These are phyloP conservation scores for Botrytis tulipae DNA, from an alignment of 2,329 filamentous ascomycete genomes.

Conservation along the genomic window DNA sequence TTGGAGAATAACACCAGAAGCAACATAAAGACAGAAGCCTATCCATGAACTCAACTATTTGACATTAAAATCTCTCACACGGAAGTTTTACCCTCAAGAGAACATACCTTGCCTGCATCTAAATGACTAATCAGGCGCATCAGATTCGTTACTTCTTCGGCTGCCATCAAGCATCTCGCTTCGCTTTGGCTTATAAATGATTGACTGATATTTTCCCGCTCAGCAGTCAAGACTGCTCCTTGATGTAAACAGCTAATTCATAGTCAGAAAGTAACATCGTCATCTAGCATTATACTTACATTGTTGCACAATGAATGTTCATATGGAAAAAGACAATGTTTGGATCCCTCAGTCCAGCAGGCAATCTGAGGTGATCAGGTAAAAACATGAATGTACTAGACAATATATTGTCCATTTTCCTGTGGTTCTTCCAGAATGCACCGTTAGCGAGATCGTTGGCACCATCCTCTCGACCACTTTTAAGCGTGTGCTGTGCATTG, in stretches of 20 bases:
- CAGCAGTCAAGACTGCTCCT: slow-evolving; percentile 79
- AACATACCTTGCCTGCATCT: slow-evolving; percentile 50
- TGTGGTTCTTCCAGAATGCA: slow-evolving; percentile 82
- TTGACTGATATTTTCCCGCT: slow-evolving; percentile 65
- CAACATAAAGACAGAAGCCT: slow-evolving; percentile 81
- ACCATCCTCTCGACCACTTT: slow-evolving; percentile 64
- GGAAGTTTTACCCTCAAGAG: neutral
- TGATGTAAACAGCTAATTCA: slow-evolving; percentile 68
- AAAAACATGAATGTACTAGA: slow-evolving; percentile 76
- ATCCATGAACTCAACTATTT: slow-evolving; percentile 71
- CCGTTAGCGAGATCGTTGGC: slow-evolving; percentile 73
- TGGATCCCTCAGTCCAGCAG: slow-evolving; percentile 64
- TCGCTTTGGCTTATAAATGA: slow-evolving; percentile 69
- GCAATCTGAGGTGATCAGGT: slow-evolving; percentile 71
- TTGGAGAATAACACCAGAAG: slow-evolving; percentile 79
- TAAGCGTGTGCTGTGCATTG: slow-evolving; percentile 78
- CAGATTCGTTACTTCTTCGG: slow-evolving; percentile 79
- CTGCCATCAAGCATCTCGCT: slow-evolving; percentile 71
- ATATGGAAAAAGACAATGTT: slow-evolving; percentile 82
- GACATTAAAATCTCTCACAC: slow-evolving; percentile 19
- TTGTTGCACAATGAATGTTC: slow-evolving; percentile 82
- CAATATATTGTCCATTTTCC: slow-evolving; percentile 76
- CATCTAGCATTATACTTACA: slow-evolving; percentile 41
- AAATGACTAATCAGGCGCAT: slow-evolving; percentile 75
- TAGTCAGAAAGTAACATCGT: neutral